A percentile compares a stretch with the other conserved stretches of the same genome.
These are phyloP conservation scores for Trypanosoma theileri DNA, from an alignment of 208 protist genomes.

Conservation along the genomic window DNA sequence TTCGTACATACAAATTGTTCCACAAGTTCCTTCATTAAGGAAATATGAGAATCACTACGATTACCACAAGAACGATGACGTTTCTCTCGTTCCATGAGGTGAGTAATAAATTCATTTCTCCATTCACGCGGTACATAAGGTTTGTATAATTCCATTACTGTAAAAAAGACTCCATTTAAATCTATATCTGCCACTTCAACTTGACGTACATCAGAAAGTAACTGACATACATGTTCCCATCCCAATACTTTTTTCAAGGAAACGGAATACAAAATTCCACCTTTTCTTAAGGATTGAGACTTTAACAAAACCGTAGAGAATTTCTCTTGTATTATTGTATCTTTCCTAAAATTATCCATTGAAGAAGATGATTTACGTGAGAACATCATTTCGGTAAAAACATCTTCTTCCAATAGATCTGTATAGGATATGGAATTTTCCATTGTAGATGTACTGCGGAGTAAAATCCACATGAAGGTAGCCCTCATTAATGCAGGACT, in stretches of 20 bases:
- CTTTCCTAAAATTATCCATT: background rate
- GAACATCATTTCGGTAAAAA: conserved; percentile 18
- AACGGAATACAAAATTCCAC: background rate
- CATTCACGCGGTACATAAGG: background rate
- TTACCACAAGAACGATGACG: background rate
- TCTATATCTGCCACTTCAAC: conserved; percentile 4
- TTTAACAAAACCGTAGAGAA: background rate
- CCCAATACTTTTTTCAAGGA: background rate
- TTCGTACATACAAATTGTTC: background rate
- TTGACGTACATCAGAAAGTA: background rate
- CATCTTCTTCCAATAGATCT: background rate
- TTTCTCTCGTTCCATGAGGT: conserved; percentile 1
- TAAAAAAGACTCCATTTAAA: conserved; percentile 4
- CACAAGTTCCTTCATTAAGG: conserved; percentile 4
- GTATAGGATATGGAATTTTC: background rate
- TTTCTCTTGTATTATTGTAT: background rate
- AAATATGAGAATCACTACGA: background rate
- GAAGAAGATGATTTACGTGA: background rate
- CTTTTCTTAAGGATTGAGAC: too few relatives aligned
- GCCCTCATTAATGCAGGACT: conserved; percentile 19
- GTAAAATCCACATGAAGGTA: conserved; percentile 16
- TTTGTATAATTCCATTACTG: conserved; percentile 16
- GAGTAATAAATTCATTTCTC: conserved; percentile 2
- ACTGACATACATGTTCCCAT: conserved; percentile 18
- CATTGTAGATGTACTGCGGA: conserved; percentile 1